Conservation (phyloP, 108 stramenopile genomes). For the Nannochloropsis oceanica region DNA sequence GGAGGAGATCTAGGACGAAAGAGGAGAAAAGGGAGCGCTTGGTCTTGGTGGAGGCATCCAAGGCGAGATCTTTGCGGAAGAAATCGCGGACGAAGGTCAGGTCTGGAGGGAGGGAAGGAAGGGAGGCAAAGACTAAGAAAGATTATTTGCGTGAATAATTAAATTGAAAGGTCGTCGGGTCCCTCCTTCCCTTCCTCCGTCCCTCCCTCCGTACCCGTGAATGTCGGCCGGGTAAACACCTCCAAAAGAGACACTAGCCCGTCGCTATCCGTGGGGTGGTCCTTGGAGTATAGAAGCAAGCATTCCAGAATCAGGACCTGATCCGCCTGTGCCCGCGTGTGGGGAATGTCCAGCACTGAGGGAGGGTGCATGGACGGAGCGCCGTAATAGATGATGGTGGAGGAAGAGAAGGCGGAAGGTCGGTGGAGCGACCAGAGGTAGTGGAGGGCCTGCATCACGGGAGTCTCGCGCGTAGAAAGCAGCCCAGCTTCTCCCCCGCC, state of each 20-base stretch:
- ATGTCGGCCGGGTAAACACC: background rate
- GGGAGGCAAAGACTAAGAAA: background rate
- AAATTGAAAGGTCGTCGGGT: background rate
- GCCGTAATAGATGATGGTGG: background rate
- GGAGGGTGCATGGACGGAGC: background rate
- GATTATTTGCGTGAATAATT: background rate
- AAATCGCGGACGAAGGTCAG: background rate
- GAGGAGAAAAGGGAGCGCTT: background rate
- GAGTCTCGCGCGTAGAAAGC: background rate
- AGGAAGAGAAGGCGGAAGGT: background rate
- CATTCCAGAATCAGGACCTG: background rate
- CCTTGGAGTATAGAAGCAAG: background rate
- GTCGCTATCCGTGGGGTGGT: background rate
- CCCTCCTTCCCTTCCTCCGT: background rate
- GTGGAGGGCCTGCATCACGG: background rate
- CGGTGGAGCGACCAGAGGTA: background rate
- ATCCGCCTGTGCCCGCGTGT: background rate
- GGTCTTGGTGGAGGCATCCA: background rate
- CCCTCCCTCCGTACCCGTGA: background rate
- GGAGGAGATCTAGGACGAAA: background rate
- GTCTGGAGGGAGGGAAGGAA: background rate
- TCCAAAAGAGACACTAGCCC: background rate
- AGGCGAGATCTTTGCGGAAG: background rate
- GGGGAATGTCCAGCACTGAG: background rate
- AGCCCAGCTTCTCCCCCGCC: background rate